Base-by-base conservation (phyloP, 192 early-diverging fungal species). In the Coemansia sp. region DNA sequence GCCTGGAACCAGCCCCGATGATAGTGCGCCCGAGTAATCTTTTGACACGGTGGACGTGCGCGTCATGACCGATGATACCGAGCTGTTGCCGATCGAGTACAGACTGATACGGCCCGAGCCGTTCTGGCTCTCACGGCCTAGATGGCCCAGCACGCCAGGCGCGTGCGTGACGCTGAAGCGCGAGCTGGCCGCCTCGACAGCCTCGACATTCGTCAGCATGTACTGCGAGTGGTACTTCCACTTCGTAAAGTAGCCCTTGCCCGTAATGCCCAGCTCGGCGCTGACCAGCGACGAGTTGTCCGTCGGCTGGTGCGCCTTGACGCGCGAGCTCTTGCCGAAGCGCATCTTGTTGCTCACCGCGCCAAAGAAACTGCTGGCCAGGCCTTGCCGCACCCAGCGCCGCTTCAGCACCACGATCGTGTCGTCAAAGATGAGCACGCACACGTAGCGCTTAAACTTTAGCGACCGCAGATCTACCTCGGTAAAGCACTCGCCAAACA, bases 201-300 rank as follows among this genome's bases (percentile, higher is more conserved):
- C 82, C 49, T 88, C 86, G 11, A 85, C 73, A 24, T 70, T 82
- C 23, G 71, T 50, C 5, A 88, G 60, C 3, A 82, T 77, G 62
- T 86, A 88, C 27, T 69, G 77, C 18, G 85, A 80, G 40, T 85
- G 84, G 58, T 79, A 81, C 69, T 88, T 86, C 86, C 86, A 88
- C 69, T 86, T 86, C 35, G 85, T 86, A 71, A 80, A 88, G 62
- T 88, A 86, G 6, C 86, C 86, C 48, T 81, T 81, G 23, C 83
- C 77, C 19, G 81, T 73, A 38, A 73, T 65, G 9, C 67, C 62
- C 14, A 64, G 51, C 67, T 82, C 78, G 33, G 81, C 79, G 38
- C 83, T 85, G 45, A 64, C 74, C 30, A 86, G 63, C 19, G 80
- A 76, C 51, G 68, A 71, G 50, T 71, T 73, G 57, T 87, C 84